phyloP scores from a whole-genome alignment of 768 basidiomycete genomes.

The Kockovaella imperatae region DNA sequence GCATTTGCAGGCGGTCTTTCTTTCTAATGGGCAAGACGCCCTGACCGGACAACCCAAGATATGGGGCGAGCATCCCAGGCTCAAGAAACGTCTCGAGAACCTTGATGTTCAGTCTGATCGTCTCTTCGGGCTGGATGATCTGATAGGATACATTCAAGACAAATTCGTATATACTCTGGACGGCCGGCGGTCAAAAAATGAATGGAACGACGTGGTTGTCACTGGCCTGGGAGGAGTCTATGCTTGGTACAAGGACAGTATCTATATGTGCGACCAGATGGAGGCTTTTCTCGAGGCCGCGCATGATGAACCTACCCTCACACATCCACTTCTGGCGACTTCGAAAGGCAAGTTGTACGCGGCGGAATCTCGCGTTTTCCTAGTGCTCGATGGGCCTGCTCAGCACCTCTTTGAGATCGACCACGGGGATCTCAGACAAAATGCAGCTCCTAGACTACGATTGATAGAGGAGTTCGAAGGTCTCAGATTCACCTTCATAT shows the following conservation, averaged over 20 bases:
- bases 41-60: neutral
- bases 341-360: constrained; percentile 6
- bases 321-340: constrained; percentile 9
- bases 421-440: neutral
- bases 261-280: neutral
- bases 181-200: neutral
- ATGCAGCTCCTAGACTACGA: neutral
- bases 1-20: neutral
- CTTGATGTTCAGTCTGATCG: neutral
- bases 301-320: neutral
- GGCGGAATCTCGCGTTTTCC: constrained; percentile 25
- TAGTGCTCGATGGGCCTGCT: constrained; percentile 2
- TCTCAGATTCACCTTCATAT: constrained; percentile 4
- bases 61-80: neutral
- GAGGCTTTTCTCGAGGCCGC: constrained; percentile 7
- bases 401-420: constrained; percentile 19
- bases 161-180: neutral
- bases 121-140: neutral
- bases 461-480: constrained; percentile 28
- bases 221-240: constrained; percentile 13
- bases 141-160: neutral
- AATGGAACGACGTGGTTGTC: constrained; percentile 15
- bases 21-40: neutral
- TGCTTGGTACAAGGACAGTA: constrained; percentile 5
- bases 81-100: too few species aligned